Evolutionary conservation across 208 protist species (phyloP), one percentile per base, ranked within the genome.

Genomic region (Trypanosoma melophagium): DNA sequence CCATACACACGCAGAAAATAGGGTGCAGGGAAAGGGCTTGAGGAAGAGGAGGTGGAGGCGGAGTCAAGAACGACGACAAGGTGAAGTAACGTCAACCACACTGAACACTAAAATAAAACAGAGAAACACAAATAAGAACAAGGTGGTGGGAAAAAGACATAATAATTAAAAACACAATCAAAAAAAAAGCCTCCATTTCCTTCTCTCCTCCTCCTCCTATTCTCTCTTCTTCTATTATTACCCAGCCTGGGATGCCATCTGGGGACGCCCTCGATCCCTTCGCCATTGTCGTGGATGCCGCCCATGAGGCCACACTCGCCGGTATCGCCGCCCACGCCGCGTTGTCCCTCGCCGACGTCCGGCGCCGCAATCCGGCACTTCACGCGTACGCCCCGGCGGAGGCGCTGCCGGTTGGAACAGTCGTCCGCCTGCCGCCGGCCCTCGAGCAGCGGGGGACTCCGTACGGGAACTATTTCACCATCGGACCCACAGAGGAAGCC

Each of bases 321-420:
- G 21, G 31, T 16, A 50, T 77, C 17, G 38, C 66, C 13, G 38
- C 42, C 16, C 28, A 53, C 7, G 51, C 62, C 9, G n/a, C 24
- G 7, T 4, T 66, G 8, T 54, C 52, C 12, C 49, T 95, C 16
- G 40, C 64, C 17, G 86, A 93, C 21, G 59, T 95, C 19, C 83
- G 76, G 17, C 55, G 53, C 5, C 62, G 86, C 25, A 95, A 95
- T 66, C 66, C 76, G 28, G 51, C 50, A 7, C 62, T 94, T 3
- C 69, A 68, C 28, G 57, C 42, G 40, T 45, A 76, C 35, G 31
- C 60, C 1, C 58, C 71, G 1, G 61, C 78, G 38, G 69, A 65
- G 47, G 60, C 61, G 3, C 62, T 93, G 19, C 76, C 70, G 8
- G 58, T 47, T 1, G 82, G 79, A n/a, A 90, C 83, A 10, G 52